Base-by-base conservation (phyloP, 345 rosid genomes). In the Noccaea bulbosa region DNA sequence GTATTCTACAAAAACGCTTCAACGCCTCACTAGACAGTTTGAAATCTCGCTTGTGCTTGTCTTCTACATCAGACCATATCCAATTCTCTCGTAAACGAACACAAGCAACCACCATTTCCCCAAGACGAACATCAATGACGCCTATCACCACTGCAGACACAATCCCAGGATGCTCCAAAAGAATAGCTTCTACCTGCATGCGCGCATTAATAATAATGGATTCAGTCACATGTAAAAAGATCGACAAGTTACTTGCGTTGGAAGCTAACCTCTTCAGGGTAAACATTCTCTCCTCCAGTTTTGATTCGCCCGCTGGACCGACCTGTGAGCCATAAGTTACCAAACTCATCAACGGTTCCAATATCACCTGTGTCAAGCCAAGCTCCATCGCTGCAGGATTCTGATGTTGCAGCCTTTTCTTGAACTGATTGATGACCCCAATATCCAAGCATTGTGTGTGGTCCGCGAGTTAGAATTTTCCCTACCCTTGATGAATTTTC, bases 291-390 rank as follows among this genome's bases (percentile, higher is more conserved):
- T 51, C 96, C 94, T 7, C 97, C 97, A 46, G 89, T 86, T 79
- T 87, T 93, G 71, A 90, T 88, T 9, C 85, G 79, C 24, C 91
- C 92, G 57, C 81, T 86, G 57, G 78, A 74, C 22, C 90, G 87
- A 44, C 98, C 97, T 58, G 83, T 73, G 10, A 91, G 96, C 91
- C 98, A 93, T n/a, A 87, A 40, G 52, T 82, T 83, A 20, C 96
- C 91, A 62, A 20, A 62, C 37, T 73, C 78, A 71, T 90, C 96
- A 0, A 88, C 76, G 48, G 65, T 56, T 17, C 97, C 94, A 11
- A 87, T 59, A 77, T 93, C 98, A 49, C 92, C 94, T 2, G 96
- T 90, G 81, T 87, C 92, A 30, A 93, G 81, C 97, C 97, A 93
- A 73, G 49, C 68, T 45, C 72, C 83, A 62, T 55, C 44, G 43